These are phyloP conservation scores for Oxytropis ochrocephala DNA, from an alignment of 306 rosid species.

Conservation along the genomic window DNA sequence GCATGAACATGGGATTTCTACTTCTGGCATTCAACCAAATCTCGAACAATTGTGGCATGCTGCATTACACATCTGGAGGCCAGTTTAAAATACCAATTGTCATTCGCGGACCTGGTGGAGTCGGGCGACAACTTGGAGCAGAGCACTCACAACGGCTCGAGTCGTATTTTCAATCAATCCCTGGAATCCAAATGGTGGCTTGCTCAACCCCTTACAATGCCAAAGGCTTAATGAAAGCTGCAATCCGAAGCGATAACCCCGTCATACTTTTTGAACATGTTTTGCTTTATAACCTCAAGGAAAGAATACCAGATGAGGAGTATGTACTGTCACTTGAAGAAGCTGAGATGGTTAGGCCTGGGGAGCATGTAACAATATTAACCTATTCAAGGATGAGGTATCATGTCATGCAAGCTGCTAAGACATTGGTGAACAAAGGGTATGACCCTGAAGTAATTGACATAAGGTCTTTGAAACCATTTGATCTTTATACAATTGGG, in stretches of 20 bases:
- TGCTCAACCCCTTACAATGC: constrained; percentile 98
- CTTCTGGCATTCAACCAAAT: constrained; percentile 96
- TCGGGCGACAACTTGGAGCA: constrained; percentile 95
- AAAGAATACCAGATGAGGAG: constrained; percentile 94
- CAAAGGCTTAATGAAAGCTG: constrained; percentile 97
- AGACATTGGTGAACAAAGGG: constrained; percentile 91
- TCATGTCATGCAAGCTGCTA: constrained; percentile 99
- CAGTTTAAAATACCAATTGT: constrained; percentile 92
- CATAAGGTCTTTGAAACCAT: constrained; percentile 91
- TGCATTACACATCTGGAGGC: constrained; percentile 96
- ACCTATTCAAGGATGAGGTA: constrained; percentile 97
- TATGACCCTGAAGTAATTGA: constrained; percentile 94
- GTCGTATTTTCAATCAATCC: constrained; percentile 92
- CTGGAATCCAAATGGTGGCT: constrained; percentile 99
- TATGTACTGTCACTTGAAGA: constrained; percentile 82
- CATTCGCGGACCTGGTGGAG: constrained; percentile 99
- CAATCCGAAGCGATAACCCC: constrained; percentile 90
- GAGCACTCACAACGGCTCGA: constrained; percentile 93
- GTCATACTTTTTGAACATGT: constrained; percentile 97
- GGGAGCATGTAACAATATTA: constrained; percentile 79
- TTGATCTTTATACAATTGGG: constrained; percentile 83
- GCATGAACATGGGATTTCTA: constrained; percentile 99
- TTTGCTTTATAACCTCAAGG: constrained; percentile 88
- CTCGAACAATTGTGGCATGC: constrained; percentile 98
- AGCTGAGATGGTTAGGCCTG: constrained; percentile 98